Base-by-base conservation (phyloP, 2,329 filamentous ascomycete species). In the Epichloe aotearoae region DNA sequence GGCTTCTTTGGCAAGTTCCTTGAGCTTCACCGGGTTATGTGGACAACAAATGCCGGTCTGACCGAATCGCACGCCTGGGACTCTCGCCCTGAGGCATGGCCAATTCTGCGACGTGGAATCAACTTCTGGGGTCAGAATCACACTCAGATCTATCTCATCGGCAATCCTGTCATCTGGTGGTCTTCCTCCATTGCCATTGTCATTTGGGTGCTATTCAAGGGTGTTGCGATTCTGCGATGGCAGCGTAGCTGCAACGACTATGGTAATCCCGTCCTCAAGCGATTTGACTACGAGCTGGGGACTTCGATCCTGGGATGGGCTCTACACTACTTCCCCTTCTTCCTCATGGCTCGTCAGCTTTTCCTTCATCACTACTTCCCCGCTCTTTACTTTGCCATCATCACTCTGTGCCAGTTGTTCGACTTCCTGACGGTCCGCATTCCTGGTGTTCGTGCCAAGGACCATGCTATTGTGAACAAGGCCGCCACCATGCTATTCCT, bases 311-410 rank as follows among this genome's bases (percentile, higher is more conserved):
- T 98, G 8, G 93, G 86, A 58, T 98, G 93, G 93, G 88, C 87
- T 46, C 84, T 98, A 68, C 93, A 98, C 70, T 98, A 96, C 74
- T 97, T 98, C 75, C 93, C 93, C 11, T 98, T 98, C 74, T 98
- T 83, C 73, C 79, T 98, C 52, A 97, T 98, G 93, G 83, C 93
- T 65, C 89, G 93, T 60, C 93, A 98, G 70, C 82, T 98, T 37
- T 98, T 98, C 77, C 75, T 98, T 55, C 93, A 98, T 69, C 93
- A 98, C 72, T 98, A 98, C 69, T 93, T 98, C 69, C 93, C 93
- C 0, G 93, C 93, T 2, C 79, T 98, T 14, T 95, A 95, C 72
- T 98, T 98, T 65, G 89, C 86, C 55, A 82, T 98, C 61, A 83
- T 97, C 58, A 83, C 86, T 8, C 77, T 96, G 51, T 93, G 84